Percentiles rank a stretch among this genome's conserved stretches.
phyloP scores from a whole-genome alignment of 2,329 filamentous ascomycete species.

The Alternaria alternata region DNA sequence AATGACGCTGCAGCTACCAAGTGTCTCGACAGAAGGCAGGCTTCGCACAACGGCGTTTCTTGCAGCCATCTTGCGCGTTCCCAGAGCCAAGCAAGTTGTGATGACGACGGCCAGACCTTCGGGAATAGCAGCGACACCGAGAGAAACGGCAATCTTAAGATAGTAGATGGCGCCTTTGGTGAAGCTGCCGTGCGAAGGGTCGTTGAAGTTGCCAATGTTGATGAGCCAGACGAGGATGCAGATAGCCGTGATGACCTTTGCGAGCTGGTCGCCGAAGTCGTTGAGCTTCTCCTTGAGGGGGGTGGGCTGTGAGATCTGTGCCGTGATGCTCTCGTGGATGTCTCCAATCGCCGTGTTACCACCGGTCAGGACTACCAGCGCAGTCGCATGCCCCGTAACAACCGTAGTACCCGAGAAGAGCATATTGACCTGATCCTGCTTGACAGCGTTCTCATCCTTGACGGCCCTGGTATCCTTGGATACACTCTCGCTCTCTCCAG shows the following conservation, averaged over 20 bases:
- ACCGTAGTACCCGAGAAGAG: conserved; percentile 98
- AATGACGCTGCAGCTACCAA: conserved; percentile 98
- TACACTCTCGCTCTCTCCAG: conserved; percentile 97
- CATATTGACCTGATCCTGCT: conserved; percentile 98
- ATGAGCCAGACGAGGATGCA: conserved; percentile 98
- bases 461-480: conserved; percentile 78
- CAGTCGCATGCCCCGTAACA: conserved; percentile 90
- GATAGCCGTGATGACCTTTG: conserved; percentile 98
- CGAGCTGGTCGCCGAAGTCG: conserved; percentile 93
- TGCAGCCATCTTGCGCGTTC: conserved; percentile 97
- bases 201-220: conserved; percentile 96
- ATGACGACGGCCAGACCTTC: conserved; percentile 98
- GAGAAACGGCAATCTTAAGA: conserved; percentile 97
- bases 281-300: conserved; percentile 98
- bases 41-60: conserved; percentile 98
- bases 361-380: conserved; percentile 89
- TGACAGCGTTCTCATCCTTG: conserved; percentile 82
- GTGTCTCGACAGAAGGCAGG: conserved; percentile 93
- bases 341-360: conserved; percentile 93
- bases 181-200: conserved; percentile 91
- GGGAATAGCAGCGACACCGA: conserved; percentile 96
- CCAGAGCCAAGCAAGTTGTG: conserved; percentile 95
- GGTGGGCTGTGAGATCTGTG: conserved; percentile 96
- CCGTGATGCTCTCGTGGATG: conserved; percentile 97
- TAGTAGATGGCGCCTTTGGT: conserved; percentile 99